Conservation (phyloP, 108 stramenopile species). For the Fragilariopsis cylindrus region DNA sequence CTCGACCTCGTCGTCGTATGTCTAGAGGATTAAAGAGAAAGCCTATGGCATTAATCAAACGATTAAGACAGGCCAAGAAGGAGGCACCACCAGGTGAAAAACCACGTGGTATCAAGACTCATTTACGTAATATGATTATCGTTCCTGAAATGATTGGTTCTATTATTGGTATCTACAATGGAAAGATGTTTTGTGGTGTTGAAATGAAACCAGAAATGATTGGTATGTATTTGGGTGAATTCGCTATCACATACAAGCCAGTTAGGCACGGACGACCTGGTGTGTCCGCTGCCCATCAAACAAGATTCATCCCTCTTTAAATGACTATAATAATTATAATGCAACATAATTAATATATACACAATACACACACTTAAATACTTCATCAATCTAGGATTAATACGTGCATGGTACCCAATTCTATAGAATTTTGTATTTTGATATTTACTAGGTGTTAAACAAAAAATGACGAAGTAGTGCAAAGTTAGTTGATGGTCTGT, state of each 20-base stretch:
- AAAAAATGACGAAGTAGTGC: too few relatives aligned
- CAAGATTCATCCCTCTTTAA: constrained; percentile 99
- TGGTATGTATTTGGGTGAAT: constrained; percentile 99
- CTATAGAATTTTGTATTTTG: too few relatives aligned
- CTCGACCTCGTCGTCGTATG: constrained; percentile 98
- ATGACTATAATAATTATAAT: not conserved
- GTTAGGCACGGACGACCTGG: constrained; percentile 98
- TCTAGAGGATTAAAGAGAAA: constrained; percentile 98
- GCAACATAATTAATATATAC: not conserved
- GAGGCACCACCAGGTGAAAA: constrained; percentile 96
- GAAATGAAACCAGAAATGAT: constrained; percentile 99
- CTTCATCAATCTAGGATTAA: too few relatives aligned
- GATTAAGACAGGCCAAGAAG: constrained; percentile 99
- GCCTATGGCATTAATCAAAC: constrained; percentile 99
- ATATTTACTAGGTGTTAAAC: too few relatives aligned
- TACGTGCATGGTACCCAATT: too few relatives aligned
- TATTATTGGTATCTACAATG: constrained; percentile 99
- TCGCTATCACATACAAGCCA: constrained; percentile 99
- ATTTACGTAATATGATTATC: constrained; percentile 99
- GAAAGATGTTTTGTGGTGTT: constrained; percentile 97
- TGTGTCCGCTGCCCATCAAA: constrained; percentile 95
- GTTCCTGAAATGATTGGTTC: constrained; percentile 99
- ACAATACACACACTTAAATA: not conserved
- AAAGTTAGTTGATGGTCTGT: too few relatives aligned
- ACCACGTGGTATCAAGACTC: constrained; percentile 99